Conservation (phyloP, 208 protist genomes). For the Crithidia expoeki region DNA sequence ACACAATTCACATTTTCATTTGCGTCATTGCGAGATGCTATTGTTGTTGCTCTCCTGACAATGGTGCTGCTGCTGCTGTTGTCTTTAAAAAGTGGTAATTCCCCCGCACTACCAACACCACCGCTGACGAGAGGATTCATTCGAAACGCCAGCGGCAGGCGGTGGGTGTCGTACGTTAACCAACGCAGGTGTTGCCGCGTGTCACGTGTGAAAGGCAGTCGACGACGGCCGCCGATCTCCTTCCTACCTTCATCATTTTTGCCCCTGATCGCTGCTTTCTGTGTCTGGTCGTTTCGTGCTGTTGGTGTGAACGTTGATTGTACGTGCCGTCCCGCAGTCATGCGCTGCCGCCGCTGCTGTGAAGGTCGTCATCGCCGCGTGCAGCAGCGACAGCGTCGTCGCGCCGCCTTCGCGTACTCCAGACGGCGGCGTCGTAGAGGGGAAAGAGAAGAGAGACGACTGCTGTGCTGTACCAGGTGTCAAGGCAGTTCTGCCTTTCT, state of each 20-base stretch:
- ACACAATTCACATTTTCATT: too few species aligned
- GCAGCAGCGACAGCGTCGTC: conserved; percentile 10
- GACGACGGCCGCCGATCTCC: not conserved
- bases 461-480: too few species aligned
- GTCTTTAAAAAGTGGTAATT: not conserved
- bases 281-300: not conserved
- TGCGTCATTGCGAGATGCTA: too few species aligned
- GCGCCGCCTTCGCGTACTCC: not conserved
- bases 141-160: conserved; percentile 3
- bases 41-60: not conserved
- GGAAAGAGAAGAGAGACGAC: not conserved
- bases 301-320: not conserved
- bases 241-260: not conserved
- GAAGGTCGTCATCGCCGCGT: not conserved
- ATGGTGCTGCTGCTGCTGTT: not conserved
- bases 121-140: conserved; percentile 5
- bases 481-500: too few species aligned
- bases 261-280: not conserved
- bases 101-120: not conserved
- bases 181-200: conserved; percentile 13
- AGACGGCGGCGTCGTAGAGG: not conserved
- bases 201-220: not conserved
- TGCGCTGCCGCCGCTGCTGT: not conserved
- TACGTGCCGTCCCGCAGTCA: too few species aligned
- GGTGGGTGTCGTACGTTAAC: conserved; percentile 12